Conservation (phyloP, 371 early-diverging fungal genomes). For the Mucor velutinosus region DNA sequence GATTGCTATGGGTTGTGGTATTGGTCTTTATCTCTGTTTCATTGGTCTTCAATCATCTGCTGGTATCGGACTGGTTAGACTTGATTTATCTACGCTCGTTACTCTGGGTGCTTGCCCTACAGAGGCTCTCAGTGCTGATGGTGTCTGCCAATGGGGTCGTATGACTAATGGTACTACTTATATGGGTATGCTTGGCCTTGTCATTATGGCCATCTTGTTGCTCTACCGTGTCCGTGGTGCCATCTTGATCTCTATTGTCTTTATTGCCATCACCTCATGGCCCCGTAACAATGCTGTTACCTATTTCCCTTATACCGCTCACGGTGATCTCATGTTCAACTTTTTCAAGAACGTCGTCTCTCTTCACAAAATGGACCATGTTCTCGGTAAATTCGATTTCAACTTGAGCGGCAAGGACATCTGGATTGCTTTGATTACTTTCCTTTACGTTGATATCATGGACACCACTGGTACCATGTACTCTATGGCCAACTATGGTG, state of each 20-base stretch:
- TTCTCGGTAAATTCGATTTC: constrained; percentile 67
- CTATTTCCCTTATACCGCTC: constrained; percentile 70
- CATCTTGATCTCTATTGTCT: constrained; percentile 71
- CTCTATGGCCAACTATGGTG: constrained; percentile 81
- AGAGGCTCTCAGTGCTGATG: constrained; percentile 47
- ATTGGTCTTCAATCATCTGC: constrained; percentile 78
- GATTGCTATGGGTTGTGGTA: constrained; percentile 76
- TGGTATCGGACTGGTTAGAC: constrained; percentile 74
- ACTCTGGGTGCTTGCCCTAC: constrained; percentile 68
- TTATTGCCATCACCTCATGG: constrained; percentile 73
- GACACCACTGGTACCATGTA: constrained; percentile 82
- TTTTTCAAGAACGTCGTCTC: constrained; percentile 75
- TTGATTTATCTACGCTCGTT: constrained; percentile 66
- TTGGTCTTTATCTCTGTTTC: constrained; percentile 75
- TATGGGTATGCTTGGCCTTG: constrained; percentile 76
- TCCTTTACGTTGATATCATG: constrained; percentile 81
- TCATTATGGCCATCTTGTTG: constrained; percentile 66
- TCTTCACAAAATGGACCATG: constrained; percentile 62
- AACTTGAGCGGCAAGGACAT: constrained; percentile 61
- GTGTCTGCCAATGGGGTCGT: constrained; percentile 56
- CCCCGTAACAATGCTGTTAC: constrained; percentile 66
- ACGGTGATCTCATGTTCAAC: constrained; percentile 66
- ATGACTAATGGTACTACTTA: constrained; percentile 74
- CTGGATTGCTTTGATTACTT: constrained; percentile 82
- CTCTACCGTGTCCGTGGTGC: constrained; percentile 74